Conservation (phyloP, 176 grass and related monocot genomes). For the Miscanthus lutarioriparius region DNA sequence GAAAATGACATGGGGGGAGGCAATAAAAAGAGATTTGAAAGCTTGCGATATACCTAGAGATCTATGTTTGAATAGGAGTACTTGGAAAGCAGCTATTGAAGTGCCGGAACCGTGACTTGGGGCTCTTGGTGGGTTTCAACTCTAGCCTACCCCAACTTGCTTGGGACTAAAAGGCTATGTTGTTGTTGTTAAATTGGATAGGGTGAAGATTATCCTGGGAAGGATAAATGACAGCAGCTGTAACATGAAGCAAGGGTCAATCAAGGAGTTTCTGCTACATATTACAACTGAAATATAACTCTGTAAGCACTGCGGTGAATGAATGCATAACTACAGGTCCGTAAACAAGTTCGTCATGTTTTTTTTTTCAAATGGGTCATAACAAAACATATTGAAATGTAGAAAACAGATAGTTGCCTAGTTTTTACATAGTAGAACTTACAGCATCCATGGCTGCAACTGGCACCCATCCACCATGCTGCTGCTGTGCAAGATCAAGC, state of each 20-base stretch:
- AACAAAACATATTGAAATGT: not conserved
- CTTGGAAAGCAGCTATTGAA: too few species aligned
- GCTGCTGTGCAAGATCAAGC: slow-evolving; percentile 93
- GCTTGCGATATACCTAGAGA: too few species aligned
- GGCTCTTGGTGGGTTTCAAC: too few species aligned
- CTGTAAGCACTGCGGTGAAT: not conserved
- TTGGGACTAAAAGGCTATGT: too few species aligned
- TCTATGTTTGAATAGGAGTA: too few species aligned
- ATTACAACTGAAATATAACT: not conserved
- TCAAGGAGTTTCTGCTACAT: slow-evolving; percentile 4
- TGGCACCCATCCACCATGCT: slow-evolving; percentile 96
- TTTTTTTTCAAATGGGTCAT: not conserved
- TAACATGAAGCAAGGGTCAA: not conserved
- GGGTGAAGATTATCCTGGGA: not conserved
- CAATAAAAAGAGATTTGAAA: too few species aligned
- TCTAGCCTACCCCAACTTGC: too few species aligned
- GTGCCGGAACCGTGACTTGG: too few species aligned
- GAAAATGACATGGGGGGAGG: too few species aligned
- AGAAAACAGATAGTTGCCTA: not conserved
- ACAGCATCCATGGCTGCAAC: slow-evolving; percentile 91
- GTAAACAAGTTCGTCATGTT: not conserved
- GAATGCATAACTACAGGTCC: not conserved
- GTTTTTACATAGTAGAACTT: slow-evolving; percentile 32
- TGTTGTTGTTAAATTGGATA: too few species aligned
- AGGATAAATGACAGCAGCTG: not conserved